Evolutionary conservation across 2,329 filamentous ascomycete genomes (phyloP), one percentile per base, ranked within the genome.

Genomic region (Aspergillus ochraceoroseus): DNA sequence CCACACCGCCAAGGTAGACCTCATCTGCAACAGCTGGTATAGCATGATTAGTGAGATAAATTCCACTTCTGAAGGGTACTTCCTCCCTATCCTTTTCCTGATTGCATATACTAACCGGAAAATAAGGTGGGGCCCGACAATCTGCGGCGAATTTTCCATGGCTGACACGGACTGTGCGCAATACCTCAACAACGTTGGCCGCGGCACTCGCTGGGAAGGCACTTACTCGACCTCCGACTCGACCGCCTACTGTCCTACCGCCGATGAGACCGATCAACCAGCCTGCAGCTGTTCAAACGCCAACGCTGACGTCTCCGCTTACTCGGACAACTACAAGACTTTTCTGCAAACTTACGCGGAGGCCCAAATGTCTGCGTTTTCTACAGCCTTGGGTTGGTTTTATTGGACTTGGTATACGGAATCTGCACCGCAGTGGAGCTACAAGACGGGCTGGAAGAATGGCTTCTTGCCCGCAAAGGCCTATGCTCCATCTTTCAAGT

Each of bases 391-490:
- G 83, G 92, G 92, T 33, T 98, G 92, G 92, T 95, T 94, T 70
- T 98, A 98, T 68, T 98, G 92, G 92, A 96, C 89, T 22, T 94
- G 92, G 90, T 79, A 88, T 67, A 95, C 90, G 19, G 90, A 96
- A 71, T 74, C 68, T 50, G 82, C 85, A 33, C 73, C 81, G 44
- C 87, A 95, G 68, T 98, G 92, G 92, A 95, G 88, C 62, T 69
- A 67, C 32, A 61, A 56, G 7, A 60, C 59, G 2, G 63, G 59
- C 0, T 95, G 92, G 70, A 81, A 89, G 65, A 73, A 80, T 49
- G 89, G 87, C 0, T 70, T 89, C 32, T 64, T 98, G 67, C 92
- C 92, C 2, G 62, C 70, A 26, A 83, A 85, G 68, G 83, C 85
- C 1, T 87, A 83, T 59, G 68, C 79, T 14, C 74, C 80, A 22